Conservation (phyloP, 2,329 filamentous ascomycete genomes). For the Neurospora sp. region DNA sequence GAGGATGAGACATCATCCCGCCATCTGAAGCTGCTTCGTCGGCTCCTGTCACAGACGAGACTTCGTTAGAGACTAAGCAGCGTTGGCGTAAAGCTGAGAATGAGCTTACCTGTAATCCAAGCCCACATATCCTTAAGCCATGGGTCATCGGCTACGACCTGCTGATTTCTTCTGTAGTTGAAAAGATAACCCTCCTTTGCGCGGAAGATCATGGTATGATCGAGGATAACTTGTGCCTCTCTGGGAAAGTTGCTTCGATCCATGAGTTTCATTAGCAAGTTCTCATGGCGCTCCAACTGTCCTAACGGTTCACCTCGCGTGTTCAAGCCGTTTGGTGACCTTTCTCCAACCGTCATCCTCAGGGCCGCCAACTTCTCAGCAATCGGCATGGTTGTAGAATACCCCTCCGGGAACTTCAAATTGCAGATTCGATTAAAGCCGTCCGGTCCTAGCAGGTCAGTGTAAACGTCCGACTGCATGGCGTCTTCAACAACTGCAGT, state of each 20-base stretch:
- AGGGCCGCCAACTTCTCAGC: conserved; percentile 41
- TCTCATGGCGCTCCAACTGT: conserved; percentile 49
- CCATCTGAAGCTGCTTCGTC: conserved; percentile 54
- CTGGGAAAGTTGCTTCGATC: conserved; percentile 37
- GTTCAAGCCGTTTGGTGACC: not conserved
- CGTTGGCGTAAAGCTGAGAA: not conserved
- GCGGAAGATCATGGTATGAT: conserved; percentile 50
- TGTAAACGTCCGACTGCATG: conserved; percentile 21
- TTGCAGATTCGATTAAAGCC: not conserved
- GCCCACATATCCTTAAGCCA: conserved; percentile 75
- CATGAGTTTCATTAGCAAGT: conserved; percentile 35
- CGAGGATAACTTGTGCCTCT: conserved; percentile 41
- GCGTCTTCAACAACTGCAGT: conserved; percentile 31
- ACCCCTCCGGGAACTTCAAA: conserved; percentile 29
- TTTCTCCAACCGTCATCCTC: conserved; percentile 22
- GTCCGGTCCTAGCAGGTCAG: not conserved
- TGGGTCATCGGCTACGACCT: conserved; percentile 59
- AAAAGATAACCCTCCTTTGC: conserved; percentile 55
- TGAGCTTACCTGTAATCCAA: conserved; percentile 52
- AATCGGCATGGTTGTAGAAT: conserved; percentile 21
- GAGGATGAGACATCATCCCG: conserved; percentile 58
- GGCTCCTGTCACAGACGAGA: conserved; percentile 34
- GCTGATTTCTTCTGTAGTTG: conserved; percentile 54
- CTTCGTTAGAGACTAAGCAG: conserved; percentile 16
- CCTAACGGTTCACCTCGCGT: conserved; percentile 27